These are phyloP conservation scores for Ogataea parapolymorpha DNA, from an alignment of 805 yeast genomes.

Conservation along the genomic window DNA sequence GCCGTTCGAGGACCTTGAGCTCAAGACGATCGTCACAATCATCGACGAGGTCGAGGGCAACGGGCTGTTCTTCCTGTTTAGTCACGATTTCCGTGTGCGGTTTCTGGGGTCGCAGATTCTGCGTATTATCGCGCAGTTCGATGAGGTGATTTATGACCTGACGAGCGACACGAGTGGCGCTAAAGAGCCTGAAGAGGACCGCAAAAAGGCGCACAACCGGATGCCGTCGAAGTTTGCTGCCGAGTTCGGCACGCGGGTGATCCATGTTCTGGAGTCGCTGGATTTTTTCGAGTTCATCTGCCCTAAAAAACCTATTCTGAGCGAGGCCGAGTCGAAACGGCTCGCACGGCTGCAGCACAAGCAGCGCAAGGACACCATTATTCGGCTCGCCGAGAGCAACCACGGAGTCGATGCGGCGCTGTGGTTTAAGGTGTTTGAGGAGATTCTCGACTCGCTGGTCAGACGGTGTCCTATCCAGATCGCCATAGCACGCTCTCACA, in stretches of 20 bases:
- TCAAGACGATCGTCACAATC: constrained; percentile 76
- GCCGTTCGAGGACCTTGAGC: constrained; percentile 61
- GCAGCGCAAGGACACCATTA: constrained; percentile 63
- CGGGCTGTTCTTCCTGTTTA: constrained; percentile 86
- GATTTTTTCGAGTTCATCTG: constrained; percentile 65
- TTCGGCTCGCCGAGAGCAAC: constrained; percentile 81
- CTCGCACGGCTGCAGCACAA: constrained; percentile 56
- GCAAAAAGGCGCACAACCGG: constrained; percentile 44
- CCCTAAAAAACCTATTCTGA: constrained; percentile 47
- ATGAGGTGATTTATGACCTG: constrained; percentile 65
- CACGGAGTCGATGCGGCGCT: constrained; percentile 94
- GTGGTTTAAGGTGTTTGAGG: constrained; percentile 91
- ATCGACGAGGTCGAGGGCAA: constrained; percentile 96
- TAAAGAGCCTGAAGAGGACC: constrained; percentile 15
- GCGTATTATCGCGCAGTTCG: constrained; percentile 80
- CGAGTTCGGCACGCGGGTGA: constrained; percentile 70
- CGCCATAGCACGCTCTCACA: constrained; percentile 87
- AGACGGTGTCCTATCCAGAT: constrained; percentile 87
- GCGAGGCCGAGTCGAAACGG: constrained; percentile 76
- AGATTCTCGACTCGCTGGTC: constrained; percentile 65
- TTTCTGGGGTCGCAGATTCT: constrained; percentile 73
- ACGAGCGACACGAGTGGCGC: constrained; percentile 19
- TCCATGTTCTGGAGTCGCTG: constrained; percentile 68
- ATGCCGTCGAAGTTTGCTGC: constrained; percentile 71
- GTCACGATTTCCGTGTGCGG: constrained; percentile 76